A percentile compares a stretch with the other conserved stretches of the same genome.
Evolutionary conservation across 1,139 yeast genomes (phyloP).

Genomic region (Zygosaccharomyces pseudobailii): DNA sequence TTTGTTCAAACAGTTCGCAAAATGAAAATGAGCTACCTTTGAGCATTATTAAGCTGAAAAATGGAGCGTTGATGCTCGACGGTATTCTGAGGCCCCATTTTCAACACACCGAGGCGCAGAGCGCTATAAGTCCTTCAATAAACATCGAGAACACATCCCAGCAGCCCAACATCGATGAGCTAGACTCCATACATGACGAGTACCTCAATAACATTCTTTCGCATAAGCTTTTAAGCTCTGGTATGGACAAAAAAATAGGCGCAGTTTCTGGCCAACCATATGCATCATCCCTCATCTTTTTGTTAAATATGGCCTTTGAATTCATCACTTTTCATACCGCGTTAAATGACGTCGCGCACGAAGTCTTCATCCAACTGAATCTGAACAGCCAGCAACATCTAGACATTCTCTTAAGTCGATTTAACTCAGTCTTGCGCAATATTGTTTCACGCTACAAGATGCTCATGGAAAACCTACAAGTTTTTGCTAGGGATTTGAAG

Average conservation of each 20-base stretch:
- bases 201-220: conserved; percentile 22
- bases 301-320: conserved; percentile 23
- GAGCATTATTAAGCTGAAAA: conserved; percentile 12
- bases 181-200: conserved; percentile 23
- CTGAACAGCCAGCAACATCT: conserved; percentile 20
- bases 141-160: neutral
- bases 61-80: conserved; percentile 19
- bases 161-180: conserved; percentile 25
- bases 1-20: neutral
- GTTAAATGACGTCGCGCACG: conserved; percentile 27
- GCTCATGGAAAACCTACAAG: conserved; percentile 17
- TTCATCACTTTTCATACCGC: conserved; percentile 21
- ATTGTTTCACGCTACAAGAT: conserved; percentile 20
- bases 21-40: neutral
- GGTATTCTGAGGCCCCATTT: conserved; percentile 23
- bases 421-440: conserved; percentile 19
- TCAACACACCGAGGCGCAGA: neutral
- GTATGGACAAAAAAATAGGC: conserved; percentile 18
- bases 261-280: conserved; percentile 25
- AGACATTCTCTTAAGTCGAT: conserved; percentile 14
- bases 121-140: neutral
- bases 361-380: conserved; percentile 27
- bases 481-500: conserved; percentile 27
- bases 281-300: conserved; percentile 25
- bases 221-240: conserved; percentile 25